These are phyloP conservation scores for Cubamyces lactineus DNA, from an alignment of 768 basidiomycete genomes.

Conservation along the genomic window DNA sequence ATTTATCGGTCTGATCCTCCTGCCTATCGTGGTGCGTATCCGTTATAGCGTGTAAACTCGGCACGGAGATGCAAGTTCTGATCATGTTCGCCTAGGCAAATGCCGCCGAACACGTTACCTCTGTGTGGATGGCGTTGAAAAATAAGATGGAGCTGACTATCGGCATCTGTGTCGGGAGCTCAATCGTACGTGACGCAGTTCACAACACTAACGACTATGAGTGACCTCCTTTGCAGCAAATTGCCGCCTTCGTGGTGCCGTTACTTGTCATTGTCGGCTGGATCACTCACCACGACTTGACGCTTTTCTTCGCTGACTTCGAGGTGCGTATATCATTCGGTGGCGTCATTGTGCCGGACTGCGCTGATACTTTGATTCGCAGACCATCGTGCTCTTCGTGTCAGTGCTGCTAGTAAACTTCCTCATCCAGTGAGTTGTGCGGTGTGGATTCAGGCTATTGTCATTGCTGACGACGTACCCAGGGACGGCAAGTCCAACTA, in stretches of 20 bases:
- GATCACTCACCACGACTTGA: conserved; percentile 73
- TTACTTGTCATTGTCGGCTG: conserved; percentile 88
- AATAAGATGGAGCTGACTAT: conserved; percentile 75
- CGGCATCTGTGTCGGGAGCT: conserved; percentile 78
- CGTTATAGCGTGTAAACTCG: not conserved
- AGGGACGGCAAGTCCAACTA: conserved; percentile 88
- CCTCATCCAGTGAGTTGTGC: conserved; percentile 38
- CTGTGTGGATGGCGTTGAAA: conserved; percentile 90
- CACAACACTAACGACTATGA: not conserved
- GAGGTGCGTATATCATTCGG: conserved; percentile 51
- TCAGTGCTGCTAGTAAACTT: conserved; percentile 89
- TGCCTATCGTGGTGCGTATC: conserved; percentile 79
- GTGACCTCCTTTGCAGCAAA: conserved; percentile 56
- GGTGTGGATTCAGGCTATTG: too few species aligned
- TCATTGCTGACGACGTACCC: not conserved
- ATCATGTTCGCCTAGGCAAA: conserved; percentile 52
- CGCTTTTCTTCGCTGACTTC: conserved; percentile 84
- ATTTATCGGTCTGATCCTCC: conserved; percentile 84
- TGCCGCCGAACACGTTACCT: conserved; percentile 84
- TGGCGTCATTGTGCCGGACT: not conserved
- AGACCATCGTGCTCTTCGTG: conserved; percentile 85
- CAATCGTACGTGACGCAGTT: conserved; percentile 57
- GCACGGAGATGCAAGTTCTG: too few species aligned
- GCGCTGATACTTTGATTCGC: conserved; percentile 10
- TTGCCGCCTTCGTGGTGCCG: conserved; percentile 84